Evolutionary conservation across 257 asterid species (phyloP).

Genomic region (Petunia secreta): DNA sequence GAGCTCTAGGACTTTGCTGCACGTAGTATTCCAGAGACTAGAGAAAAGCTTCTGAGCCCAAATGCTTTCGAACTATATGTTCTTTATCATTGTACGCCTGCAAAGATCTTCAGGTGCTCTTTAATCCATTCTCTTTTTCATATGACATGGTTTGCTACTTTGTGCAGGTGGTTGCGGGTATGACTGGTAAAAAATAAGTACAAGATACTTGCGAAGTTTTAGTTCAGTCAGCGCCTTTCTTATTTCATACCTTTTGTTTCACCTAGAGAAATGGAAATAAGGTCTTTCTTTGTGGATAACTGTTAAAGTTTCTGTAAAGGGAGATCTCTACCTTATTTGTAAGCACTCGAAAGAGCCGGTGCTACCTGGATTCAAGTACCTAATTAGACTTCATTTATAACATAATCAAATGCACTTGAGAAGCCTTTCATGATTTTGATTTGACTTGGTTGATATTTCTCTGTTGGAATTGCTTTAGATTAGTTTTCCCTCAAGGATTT

Average conservation of each 20-base stretch:
- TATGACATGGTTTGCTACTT: constrained; percentile 24
- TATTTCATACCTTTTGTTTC: constrained; percentile 4
- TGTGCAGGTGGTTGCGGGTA: constrained; percentile 74
- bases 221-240: not conserved
- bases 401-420: constrained; percentile 1
- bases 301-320: not conserved
- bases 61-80: not conserved
- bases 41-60: not conserved
- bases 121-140: not conserved
- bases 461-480: not conserved
- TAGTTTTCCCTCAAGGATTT: constrained; percentile 4
- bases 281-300: not conserved
- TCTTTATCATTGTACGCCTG: not conserved
- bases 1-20: not conserved
- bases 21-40: not conserved
- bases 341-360: not conserved
- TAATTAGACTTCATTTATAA: not conserved
- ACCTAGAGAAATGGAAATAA: constrained; percentile 35
- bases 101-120: not conserved
- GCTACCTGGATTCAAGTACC: not conserved
- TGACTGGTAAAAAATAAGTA: constrained; percentile 68
- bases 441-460: not conserved
- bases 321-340: constrained; percentile 19
- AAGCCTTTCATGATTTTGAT: not conserved
- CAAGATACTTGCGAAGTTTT: not conserved